Percentiles rank a stretch among this genome's conserved stretches.
phyloP scores from a whole-genome alignment of 2,329 filamentous ascomycete genomes.

The Hypoxylon sp. region DNA sequence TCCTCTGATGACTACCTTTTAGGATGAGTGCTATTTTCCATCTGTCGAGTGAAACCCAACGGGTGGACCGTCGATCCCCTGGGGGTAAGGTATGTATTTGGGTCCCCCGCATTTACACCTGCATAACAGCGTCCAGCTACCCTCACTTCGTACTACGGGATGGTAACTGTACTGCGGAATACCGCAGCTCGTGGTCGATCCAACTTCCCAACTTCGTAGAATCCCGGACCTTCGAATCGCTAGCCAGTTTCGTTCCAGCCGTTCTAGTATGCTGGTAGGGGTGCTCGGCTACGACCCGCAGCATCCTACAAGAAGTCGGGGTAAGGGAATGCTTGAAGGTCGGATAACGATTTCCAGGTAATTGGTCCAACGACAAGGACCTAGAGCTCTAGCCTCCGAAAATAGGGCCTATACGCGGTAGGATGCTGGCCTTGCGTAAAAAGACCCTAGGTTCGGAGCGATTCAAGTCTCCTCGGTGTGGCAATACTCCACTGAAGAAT shows the following conservation, averaged over 20 bases:
- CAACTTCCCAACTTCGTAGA: conserved; percentile 39
- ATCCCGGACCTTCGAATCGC: conserved; percentile 26
- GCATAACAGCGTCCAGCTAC: conserved; percentile 34
- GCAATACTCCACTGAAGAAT: conserved; percentile 14
- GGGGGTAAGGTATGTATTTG: conserved; percentile 34
- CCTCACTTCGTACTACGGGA: conserved; percentile 16
- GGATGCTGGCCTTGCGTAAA: conserved; percentile 24
- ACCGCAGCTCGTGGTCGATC: conserved; percentile 38
- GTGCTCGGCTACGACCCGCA: conserved; percentile 38
- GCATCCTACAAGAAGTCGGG: conserved; percentile 30
- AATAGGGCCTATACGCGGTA: conserved; percentile 25
- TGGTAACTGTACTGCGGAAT: conserved; percentile 10
- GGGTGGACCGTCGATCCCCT: conserved; percentile 42
- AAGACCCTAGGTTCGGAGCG: conserved; percentile 24
- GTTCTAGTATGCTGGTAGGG: conserved; percentile 31
- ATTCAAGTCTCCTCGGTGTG: conserved; percentile 29
- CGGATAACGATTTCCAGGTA: conserved; percentile 35
- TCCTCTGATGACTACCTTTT: conserved; percentile 40
- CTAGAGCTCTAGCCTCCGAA: conserved; percentile 26
- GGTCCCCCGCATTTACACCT: conserved; percentile 41
- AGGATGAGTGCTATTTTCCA: conserved; percentile 34
- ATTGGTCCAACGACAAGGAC: conserved; percentile 35
- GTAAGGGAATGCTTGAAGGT: conserved; percentile 36
- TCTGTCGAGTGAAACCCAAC: conserved; percentile 33
- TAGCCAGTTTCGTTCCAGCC: conserved; percentile 19